These are phyloP conservation scores for Pulveroboletus frians DNA, from an alignment of 768 basidiomycete genomes.

Conservation along the genomic window DNA sequence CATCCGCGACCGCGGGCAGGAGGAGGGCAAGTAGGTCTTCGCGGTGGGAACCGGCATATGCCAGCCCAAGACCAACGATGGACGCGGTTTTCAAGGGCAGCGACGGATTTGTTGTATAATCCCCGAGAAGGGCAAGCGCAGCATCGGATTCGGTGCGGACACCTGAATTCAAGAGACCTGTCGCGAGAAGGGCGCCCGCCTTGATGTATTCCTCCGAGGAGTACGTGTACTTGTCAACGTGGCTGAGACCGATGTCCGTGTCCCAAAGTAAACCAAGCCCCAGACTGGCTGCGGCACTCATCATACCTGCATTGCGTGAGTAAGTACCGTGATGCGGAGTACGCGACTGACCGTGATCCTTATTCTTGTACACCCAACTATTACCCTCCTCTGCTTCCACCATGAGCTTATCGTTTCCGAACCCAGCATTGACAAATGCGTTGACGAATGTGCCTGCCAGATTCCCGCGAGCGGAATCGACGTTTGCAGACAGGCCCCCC, in stretches of 20 bases:
- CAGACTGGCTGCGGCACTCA: slow-evolving; percentile 92
- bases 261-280: slow-evolving; percentile 95
- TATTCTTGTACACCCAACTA: slow-evolving; percentile 99
- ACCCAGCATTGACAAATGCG: slow-evolving; percentile 97
- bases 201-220: slow-evolving; percentile 96
- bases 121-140: slow-evolving; percentile 83
- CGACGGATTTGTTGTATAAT: slow-evolving; percentile 85
- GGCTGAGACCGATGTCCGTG: slow-evolving; percentile 86
- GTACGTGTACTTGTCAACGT: slow-evolving; percentile 97
- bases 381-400: slow-evolving; percentile 93
- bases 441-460: slow-evolving; percentile 97
- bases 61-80: slow-evolving; percentile 89
- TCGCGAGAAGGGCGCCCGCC: slow-evolving; percentile 93
- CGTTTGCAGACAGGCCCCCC: slow-evolving; percentile 61
- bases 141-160: slow-evolving; percentile 92
- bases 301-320: slow-evolving; percentile 61
- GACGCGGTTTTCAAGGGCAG: slow-evolving; percentile 79
- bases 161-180: slow-evolving; percentile 84
- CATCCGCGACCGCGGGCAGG: slow-evolving; percentile 80
- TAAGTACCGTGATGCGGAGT: neutral
- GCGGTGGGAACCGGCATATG: slow-evolving; percentile 90
- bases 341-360: slow-evolving; percentile 74
- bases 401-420: slow-evolving; percentile 98
- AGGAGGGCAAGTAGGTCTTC: slow-evolving; percentile 76
- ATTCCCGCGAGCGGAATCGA: slow-evolving; percentile 93